phyloP scores from a whole-genome alignment of 805 yeast genomes.

The Komagataella populi region DNA sequence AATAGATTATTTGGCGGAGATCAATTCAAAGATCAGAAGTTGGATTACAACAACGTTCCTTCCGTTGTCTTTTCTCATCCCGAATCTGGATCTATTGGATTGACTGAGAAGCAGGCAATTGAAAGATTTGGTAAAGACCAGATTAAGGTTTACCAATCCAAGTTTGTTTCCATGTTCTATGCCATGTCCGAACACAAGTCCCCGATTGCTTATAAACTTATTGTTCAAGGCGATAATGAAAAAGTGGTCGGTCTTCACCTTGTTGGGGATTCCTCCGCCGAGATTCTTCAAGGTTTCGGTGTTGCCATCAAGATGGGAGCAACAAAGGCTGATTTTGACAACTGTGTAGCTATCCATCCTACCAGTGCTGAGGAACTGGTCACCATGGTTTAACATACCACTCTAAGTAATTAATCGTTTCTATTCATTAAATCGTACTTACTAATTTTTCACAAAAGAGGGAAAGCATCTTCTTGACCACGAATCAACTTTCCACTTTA shows the following conservation, averaged over 20 bases:
- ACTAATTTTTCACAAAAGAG: conserved; percentile 19
- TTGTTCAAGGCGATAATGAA: conserved; percentile 64
- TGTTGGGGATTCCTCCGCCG: conserved; percentile 84
- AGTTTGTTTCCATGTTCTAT: conserved; percentile 85
- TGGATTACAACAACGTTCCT: conserved; percentile 79
- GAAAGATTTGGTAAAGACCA: conserved; percentile 68
- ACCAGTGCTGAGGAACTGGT: conserved; percentile 97
- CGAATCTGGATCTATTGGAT: conserved; percentile 90
- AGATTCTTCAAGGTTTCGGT: conserved; percentile 95
- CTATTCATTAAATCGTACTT: neutral
- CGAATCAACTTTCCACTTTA: conserved; percentile 56
- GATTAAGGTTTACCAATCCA: conserved; percentile 69
- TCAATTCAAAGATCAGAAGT: conserved; percentile 55
- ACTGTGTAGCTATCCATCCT: conserved; percentile 96
- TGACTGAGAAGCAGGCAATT: conserved; percentile 67
- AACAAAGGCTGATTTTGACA: conserved; percentile 89
- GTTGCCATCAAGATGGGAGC: conserved; percentile 99
- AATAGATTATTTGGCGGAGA: conserved; percentile 85
- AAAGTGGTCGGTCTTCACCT: conserved; percentile 92
- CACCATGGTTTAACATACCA: conserved; percentile 31
- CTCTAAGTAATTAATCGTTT: neutral
- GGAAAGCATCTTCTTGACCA: conserved; percentile 52
- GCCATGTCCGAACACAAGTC: conserved; percentile 74
- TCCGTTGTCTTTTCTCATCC: conserved; percentile 98
- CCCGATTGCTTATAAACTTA: conserved; percentile 77